Percentiles rank a stretch among this genome's conserved stretches.
phyloP scores from a whole-genome alignment of 2,329 filamentous ascomycete species.

The Chaetomium olivaceum region DNA sequence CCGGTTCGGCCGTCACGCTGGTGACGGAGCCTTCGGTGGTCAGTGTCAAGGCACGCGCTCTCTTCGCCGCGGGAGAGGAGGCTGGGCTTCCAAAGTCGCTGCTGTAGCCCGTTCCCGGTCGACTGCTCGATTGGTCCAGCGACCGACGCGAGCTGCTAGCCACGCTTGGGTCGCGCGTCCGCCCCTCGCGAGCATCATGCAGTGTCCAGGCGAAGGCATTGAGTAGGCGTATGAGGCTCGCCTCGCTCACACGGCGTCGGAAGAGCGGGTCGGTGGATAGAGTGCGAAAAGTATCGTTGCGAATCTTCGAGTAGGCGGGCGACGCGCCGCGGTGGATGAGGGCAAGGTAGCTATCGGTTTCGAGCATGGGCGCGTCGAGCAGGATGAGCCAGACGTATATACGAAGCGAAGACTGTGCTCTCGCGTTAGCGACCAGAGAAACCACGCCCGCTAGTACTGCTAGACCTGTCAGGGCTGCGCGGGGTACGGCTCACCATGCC shows the following conservation, averaged over 20 bases:
- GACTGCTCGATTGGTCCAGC: conserved; percentile 28
- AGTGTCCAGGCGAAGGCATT: conserved; percentile 95
- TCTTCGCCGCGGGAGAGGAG: conserved; percentile 50
- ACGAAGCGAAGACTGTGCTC: conserved; percentile 74
- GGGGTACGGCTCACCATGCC: conserved; percentile 65
- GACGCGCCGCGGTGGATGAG: conserved; percentile 92
- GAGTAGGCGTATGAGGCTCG: conserved; percentile 87
- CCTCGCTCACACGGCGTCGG: conserved; percentile 90
- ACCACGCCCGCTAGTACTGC: neutral
- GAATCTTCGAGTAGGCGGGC: conserved; percentile 93
- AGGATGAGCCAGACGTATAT: conserved; percentile 97
- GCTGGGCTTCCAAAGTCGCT: conserved; percentile 39
- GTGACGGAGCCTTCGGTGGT: conserved; percentile 66
- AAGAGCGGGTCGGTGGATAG: conserved; percentile 97
- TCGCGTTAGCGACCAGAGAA: conserved; percentile 9
- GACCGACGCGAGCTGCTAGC: conserved; percentile 34
- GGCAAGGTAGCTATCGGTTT: conserved; percentile 83
- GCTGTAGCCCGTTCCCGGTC: conserved; percentile 31
- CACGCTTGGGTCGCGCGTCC: conserved; percentile 45
- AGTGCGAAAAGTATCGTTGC: conserved; percentile 97
- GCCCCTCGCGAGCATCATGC: conserved; percentile 69
- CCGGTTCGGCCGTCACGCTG: conserved; percentile 61
- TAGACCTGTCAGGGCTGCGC: neutral
- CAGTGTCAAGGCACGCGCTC: conserved; percentile 58
- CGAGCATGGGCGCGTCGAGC: conserved; percentile 80